These are phyloP conservation scores for Neopestalotiopsis rosae DNA, from an alignment of 2,329 filamentous ascomycete genomes.

Conservation along the genomic window DNA sequence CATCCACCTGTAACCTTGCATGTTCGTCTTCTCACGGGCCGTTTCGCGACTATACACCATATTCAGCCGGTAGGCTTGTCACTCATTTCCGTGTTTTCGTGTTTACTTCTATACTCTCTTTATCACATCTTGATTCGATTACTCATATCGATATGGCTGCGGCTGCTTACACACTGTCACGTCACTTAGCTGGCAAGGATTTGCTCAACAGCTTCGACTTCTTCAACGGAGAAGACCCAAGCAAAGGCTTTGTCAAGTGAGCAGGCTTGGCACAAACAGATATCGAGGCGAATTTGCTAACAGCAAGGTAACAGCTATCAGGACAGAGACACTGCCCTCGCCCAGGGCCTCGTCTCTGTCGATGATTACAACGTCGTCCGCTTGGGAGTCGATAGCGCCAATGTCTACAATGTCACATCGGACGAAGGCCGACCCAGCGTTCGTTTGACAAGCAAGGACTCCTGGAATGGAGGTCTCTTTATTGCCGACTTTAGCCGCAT, in stretches of 20 bases:
- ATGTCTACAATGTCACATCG: slow-evolving; percentile 37
- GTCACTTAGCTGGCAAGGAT: slow-evolving; percentile 37
- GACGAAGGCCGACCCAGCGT: slow-evolving; percentile 62
- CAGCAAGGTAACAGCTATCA: slow-evolving; percentile 44
- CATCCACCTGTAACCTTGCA: slow-evolving; percentile 15
- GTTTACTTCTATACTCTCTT: slow-evolving; percentile 32
- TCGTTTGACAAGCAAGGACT: slow-evolving; percentile 67
- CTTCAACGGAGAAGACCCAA: slow-evolving; percentile 62
- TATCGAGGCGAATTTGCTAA: not conserved
- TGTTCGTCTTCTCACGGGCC: slow-evolving; percentile 25
- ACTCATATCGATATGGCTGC: not conserved
- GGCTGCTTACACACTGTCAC: slow-evolving; percentile 37
- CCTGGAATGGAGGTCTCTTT: slow-evolving; percentile 70
- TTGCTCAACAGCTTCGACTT: slow-evolving; percentile 52
- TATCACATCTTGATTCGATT: slow-evolving; percentile 19
- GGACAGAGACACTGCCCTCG: slow-evolving; percentile 43
- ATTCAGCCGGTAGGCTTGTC: slow-evolving; percentile 22
- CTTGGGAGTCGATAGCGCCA: slow-evolving; percentile 50
- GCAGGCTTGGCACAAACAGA: slow-evolving; percentile 31
- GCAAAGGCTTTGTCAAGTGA: slow-evolving; percentile 71
- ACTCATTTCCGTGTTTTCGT: slow-evolving; percentile 20
- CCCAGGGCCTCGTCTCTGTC: slow-evolving; percentile 47
- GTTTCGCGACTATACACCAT: slow-evolving; percentile 19
- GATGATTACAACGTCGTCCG: slow-evolving; percentile 49
- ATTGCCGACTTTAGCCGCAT: slow-evolving; percentile 77